Evolutionary conservation across 2,329 filamentous ascomycete species (phyloP).

Genomic region (Fusarium drepaniforme): DNA sequence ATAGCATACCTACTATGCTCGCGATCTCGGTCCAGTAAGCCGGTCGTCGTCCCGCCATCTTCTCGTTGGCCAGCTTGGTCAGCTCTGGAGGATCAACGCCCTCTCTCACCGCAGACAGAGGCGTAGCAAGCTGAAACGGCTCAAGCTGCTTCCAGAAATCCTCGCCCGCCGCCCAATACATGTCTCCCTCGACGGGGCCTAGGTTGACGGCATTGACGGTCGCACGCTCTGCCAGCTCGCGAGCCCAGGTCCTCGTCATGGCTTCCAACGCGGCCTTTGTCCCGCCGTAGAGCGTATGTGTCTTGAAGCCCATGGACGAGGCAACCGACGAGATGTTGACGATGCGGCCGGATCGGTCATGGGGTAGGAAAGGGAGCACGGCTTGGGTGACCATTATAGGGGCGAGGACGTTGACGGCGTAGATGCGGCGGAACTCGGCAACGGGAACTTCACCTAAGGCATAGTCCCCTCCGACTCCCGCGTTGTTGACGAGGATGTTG

Average conservation of each 20-base stretch:
- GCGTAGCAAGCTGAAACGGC: constrained; percentile 16
- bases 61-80: constrained; percentile 26
- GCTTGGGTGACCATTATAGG: constrained; percentile 82
- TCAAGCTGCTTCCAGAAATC: constrained; percentile 21
- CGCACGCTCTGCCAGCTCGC: constrained; percentile 61
- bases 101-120: not conserved
- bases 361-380: constrained; percentile 73
- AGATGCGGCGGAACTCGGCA: constrained; percentile 72
- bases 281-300: constrained; percentile 63
- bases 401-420: constrained; percentile 81
- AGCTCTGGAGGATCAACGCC: constrained; percentile 27
- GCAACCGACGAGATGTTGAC: constrained; percentile 63
- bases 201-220: constrained; percentile 66
- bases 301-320: constrained; percentile 58
- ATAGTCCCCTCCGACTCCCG: constrained; percentile 74
- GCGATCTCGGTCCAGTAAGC: constrained; percentile 38
- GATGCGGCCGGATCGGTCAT: constrained; percentile 71
- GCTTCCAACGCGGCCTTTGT: constrained; percentile 65
- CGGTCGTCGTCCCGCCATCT: constrained; percentile 30
- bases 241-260: constrained; percentile 64
- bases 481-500: constrained; percentile 66
- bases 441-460: constrained; percentile 67
- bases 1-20: constrained; percentile 1
- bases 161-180: constrained; percentile 49
- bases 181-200: constrained; percentile 60